Base-by-base conservation (phyloP, 108 stramenopile genomes). In the Fragilariopsis cylindrus region DNA sequence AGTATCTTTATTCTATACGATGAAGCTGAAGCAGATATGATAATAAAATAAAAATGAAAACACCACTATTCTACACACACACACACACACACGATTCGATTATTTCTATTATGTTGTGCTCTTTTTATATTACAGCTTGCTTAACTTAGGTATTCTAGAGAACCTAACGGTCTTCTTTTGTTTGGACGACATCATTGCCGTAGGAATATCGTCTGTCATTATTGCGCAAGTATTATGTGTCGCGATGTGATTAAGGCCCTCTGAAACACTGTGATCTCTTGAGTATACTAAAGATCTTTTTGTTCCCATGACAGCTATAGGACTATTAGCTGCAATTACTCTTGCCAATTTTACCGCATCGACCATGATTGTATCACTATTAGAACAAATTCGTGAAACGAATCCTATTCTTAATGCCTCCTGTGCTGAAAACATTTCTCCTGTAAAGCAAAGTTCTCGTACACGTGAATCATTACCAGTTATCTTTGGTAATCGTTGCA, bases 401-500 rank as follows among this genome's bases (percentile, higher is more conserved):
- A 93, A 87, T 43, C 92, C 92, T 21, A 93, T 86, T 48, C 75
- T 70, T 9, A 78, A 40, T 47, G 92, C 92, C 54, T 90, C 89
- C 4, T 66, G 44, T 15, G 83, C 70, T 49, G 64, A 57, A 69
- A 93, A 93, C 44, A 87, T 65, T 48, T 90, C 82, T 57, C 91
- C 91, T 18, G 89, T 89, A 4, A 87, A 77, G 76, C 88, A 88
- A 3, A 93, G 76, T 60, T 93, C 88, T 56, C 82, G 72, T 0
- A 90, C 82, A 53, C 82, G 72, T 50, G 92, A 93, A 21, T 76
- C 69, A 69, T 84, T 79, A 15, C 92, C 92, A 9, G 84, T 81
- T 50, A 93, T 73, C 69, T 89, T 93, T 2, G 92, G 92, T 19
- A 93, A 70, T 57, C 92, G 67, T 76, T 93, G 92, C 41, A 93